These are phyloP conservation scores for Fusarium coicis DNA, from an alignment of 2,329 filamentous ascomycete genomes.

Conservation along the genomic window DNA sequence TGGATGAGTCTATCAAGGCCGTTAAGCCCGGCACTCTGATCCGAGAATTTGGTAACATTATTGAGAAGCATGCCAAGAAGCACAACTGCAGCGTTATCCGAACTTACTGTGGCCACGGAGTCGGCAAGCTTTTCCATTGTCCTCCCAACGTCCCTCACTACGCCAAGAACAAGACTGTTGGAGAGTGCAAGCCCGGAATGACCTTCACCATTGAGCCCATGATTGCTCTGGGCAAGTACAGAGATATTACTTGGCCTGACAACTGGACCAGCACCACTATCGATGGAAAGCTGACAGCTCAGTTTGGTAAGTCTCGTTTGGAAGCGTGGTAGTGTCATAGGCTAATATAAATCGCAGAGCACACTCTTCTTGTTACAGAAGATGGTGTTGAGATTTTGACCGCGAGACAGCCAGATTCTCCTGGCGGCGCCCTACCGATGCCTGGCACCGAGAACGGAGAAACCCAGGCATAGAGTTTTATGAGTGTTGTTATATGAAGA, in stretches of 20 bases:
- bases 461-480: conserved; percentile 11
- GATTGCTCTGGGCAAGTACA: conserved; percentile 91
- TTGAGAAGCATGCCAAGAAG: conserved; percentile 93
- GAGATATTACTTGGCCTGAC: conserved; percentile 96
- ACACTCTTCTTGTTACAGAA: conserved; percentile 85
- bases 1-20: conserved; percentile 89
- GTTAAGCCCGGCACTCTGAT: conserved; percentile 95
- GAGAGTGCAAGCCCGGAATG: conserved; percentile 94
- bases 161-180: conserved; percentile 97
- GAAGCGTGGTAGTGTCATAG: no score
- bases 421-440: conserved; percentile 76
- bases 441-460: conserved; percentile 49
- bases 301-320: conserved; percentile 75
- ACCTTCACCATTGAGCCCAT: conserved; percentile 99
- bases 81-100: conserved; percentile 90
- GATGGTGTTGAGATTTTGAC: conserved; percentile 85
- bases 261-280: conserved; percentile 97
- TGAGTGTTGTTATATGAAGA: conserved; percentile 2
- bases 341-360: conserved; percentile 63
- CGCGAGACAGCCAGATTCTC: conserved; percentile 76
- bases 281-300: conserved; percentile 89
- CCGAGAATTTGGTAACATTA: conserved; percentile 91
- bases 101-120: conserved; percentile 95
- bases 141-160: conserved; percentile 97
- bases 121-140: conserved; percentile 93